Conservation (phyloP, 176 grass and related monocot genomes). For the Ananas comosus region DNA sequence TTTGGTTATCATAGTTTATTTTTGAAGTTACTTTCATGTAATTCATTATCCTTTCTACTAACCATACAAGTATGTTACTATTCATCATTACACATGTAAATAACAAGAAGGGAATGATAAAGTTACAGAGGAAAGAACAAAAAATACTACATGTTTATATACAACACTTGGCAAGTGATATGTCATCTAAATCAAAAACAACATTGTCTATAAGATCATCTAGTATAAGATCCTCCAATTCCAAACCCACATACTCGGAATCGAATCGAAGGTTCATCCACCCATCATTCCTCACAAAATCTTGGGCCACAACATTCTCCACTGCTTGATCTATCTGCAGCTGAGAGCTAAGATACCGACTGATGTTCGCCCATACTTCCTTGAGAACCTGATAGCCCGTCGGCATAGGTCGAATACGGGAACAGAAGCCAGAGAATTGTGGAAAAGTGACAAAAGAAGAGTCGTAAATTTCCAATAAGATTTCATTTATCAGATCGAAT, state of each 20-base stretch:
- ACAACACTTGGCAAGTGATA: background rate
- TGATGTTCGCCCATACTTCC: constrained; percentile 67
- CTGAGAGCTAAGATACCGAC: constrained; percentile 43
- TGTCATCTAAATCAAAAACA: constrained; percentile 42
- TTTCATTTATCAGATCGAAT: constrained; percentile 88
- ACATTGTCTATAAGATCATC: constrained; percentile 73
- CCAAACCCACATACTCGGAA: constrained; percentile 31
- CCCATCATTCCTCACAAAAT: constrained; percentile 44
- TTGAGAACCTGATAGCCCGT: constrained; percentile 50
- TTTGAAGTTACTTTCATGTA: no score
- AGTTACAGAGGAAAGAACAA: no score
- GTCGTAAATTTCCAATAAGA: constrained; percentile 56
- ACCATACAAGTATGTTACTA: no score
- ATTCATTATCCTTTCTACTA: no score
- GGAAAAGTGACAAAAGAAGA: constrained; percentile 32
- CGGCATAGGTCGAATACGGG: constrained; percentile 34
- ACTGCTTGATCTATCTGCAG: constrained; percentile 33
- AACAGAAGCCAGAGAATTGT: constrained; percentile 38
- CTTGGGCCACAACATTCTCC: constrained; percentile 56
- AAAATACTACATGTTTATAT: background rate
- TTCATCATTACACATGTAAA: no score
- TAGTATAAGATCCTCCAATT: constrained; percentile 61
- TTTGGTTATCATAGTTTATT: no score
- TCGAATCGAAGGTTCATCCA: constrained; percentile 81
- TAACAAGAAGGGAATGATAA: no score